Evolutionary conservation across 148 eudicot genomes (phyloP), one percentile per base, ranked within the genome.

Genomic region (Fallopia convolvulus): DNA sequence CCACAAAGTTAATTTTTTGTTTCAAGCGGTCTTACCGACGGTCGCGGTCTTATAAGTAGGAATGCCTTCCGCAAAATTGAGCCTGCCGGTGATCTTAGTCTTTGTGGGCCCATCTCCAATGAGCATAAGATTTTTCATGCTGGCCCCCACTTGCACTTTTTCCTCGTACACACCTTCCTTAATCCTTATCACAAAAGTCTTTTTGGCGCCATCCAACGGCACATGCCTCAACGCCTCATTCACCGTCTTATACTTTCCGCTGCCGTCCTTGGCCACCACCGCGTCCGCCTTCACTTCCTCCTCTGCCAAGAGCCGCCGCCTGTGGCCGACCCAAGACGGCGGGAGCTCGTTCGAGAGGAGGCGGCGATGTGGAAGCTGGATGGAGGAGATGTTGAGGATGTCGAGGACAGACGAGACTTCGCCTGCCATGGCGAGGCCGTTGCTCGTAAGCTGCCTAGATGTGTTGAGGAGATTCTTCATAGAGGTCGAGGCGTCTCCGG

Each of bases 81-180:
- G 83, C 32, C 56, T 82, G 10, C 92, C 97, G 2, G 87, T 83
- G 23, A 91, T 88, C 70, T 33, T 83, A 13, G 97, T 91, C 65
- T 80, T 85, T 3, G 77, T 76, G 0, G 92, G 86, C 12, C 97
- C 97, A 72, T 91, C 93, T 42, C 97, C 97, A 23, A 91, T 23
- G 7, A 91, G 80, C 74, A 85, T 80, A 15, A 91, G 82, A 77
- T 89, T 79, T 73, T 55, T 75, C 79, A 82, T 83, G 0, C 72
- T 55, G 40, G 70, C 79, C 14, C 83, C 83, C 20, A 91, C 80
- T 3, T 41, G 70, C 46, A 91, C 86, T 30, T 73, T 21, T 71
- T 91, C 97, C 5, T 79, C 78, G 49, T 91, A 91, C 0, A 82
- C 60, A 6, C 97, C 97, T 58, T 87, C 86, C 84, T 86, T 91